A percentile compares a stretch with the other conserved stretches of the same genome.
phyloP scores from a whole-genome alignment of 805 yeast genomes.

The Yamadazyma phyllophila region DNA sequence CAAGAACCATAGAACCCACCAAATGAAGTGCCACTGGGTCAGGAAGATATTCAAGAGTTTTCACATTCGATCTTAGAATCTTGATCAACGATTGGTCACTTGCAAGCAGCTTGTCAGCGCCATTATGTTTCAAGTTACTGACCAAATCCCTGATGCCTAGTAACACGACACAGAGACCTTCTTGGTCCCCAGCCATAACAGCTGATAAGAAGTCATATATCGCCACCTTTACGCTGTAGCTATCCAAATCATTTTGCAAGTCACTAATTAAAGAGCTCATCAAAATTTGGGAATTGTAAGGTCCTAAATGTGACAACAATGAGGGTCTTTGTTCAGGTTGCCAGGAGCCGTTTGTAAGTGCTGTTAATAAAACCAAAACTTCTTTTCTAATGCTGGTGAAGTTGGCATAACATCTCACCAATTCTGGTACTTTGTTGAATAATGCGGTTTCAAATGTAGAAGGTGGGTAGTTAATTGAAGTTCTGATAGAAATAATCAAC shows the following conservation, averaged over 20 bases:
- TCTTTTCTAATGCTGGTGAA: slow-evolving; percentile 46
- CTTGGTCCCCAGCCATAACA: slow-evolving; percentile 69
- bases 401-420: slow-evolving; percentile 59
- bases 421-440: slow-evolving; percentile 51
- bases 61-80: slow-evolving; percentile 54
- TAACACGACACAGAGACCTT: slow-evolving; percentile 70
- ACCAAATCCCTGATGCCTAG: slow-evolving; percentile 59
- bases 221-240: slow-evolving; percentile 49
- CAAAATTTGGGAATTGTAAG: slow-evolving; percentile 56
- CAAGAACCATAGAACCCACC: slow-evolving; percentile 69
- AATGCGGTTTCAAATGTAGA: slow-evolving; percentile 65
- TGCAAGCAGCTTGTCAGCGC: slow-evolving; percentile 9
- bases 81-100: slow-evolving; percentile 45
- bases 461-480: slow-evolving; percentile 45
- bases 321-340: slow-evolving; percentile 64
- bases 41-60: slow-evolving; percentile 54
- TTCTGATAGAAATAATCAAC: slow-evolving; percentile 56
- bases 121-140: slow-evolving; percentile 25
- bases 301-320: slow-evolving; percentile 75
- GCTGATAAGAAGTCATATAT: slow-evolving; percentile 65
- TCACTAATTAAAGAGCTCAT: slow-evolving; percentile 60
- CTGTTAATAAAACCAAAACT: slow-evolving; percentile 55
- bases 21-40: slow-evolving; percentile 63
- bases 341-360: slow-evolving; percentile 57
- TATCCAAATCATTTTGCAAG: slow-evolving; percentile 55